phyloP scores from a whole-genome alignment of 352 stramenopile species.

The Aphanomyces stellatus region DNA sequence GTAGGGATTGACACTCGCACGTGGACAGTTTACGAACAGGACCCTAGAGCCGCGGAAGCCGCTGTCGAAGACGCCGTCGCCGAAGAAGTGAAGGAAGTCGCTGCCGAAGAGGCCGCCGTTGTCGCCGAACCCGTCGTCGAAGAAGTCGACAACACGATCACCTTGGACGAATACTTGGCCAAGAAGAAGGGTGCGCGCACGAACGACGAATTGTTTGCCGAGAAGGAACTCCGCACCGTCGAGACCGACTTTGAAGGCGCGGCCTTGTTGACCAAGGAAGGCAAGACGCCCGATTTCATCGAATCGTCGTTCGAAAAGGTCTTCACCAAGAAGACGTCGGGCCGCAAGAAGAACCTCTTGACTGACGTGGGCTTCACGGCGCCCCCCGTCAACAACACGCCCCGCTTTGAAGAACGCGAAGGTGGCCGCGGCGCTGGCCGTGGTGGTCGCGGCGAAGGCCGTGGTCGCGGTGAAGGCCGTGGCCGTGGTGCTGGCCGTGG shows the following conservation, averaged over 20 bases:
- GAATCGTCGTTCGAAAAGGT: slow-evolving; percentile 88
- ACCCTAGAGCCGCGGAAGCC: slow-evolving; percentile 31
- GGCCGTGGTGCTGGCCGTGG: slow-evolving; percentile 27
- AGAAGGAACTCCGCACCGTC: slow-evolving; percentile 77
- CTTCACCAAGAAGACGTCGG: slow-evolving; percentile 93
- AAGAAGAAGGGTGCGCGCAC: slow-evolving; percentile 65
- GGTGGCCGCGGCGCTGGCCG: slow-evolving; percentile 33
- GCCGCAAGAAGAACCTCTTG: slow-evolving; percentile 89
- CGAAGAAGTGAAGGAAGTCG: slow-evolving; percentile 43
- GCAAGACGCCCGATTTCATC: slow-evolving; percentile 82
- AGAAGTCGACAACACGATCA: slow-evolving; percentile 79
- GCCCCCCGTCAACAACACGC: slow-evolving; percentile 47
- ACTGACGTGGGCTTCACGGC: slow-evolving; percentile 77
- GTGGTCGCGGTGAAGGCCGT: slow-evolving; percentile 23
- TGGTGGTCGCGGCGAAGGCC: slow-evolving; percentile 40
- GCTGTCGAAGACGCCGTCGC: slow-evolving; percentile 43
- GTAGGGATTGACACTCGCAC: slow-evolving; percentile 32
- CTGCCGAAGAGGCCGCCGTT: slow-evolving; percentile 29
- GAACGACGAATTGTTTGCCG: slow-evolving; percentile 69
- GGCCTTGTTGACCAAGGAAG: slow-evolving; percentile 71
- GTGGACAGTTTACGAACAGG: neutral
- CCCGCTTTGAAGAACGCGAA: slow-evolving; percentile 45
- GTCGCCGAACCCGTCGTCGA: slow-evolving; percentile 38
- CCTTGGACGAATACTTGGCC: slow-evolving; percentile 70
- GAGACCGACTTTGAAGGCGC: slow-evolving; percentile 83